Base-by-base conservation (phyloP, 108 stramenopile species). In the Nannochloropsis salina region DNA sequence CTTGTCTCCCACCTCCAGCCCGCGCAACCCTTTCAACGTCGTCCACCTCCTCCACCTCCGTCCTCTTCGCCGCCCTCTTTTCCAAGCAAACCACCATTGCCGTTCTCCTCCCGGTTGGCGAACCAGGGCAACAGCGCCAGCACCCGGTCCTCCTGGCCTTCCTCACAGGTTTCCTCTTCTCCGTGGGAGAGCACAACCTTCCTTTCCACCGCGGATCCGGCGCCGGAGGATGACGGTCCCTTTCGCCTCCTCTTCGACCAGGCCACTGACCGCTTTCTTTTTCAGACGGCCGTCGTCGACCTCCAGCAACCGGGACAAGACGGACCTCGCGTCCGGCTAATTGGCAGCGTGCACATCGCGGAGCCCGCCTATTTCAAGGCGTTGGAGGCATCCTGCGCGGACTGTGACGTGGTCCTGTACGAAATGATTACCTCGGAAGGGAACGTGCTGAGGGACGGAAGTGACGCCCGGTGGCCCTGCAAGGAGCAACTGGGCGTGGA, bases 371-470 rank as follows among this genome's bases (percentile, higher is more conserved):
- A 74, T 74, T 74, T 74, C 61, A 74, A 74, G 61, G 61, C 61
- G 20, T 74, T 74, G 61, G 61, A 74, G n/a, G 61, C 4, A 3
- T 15, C 61, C 61, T 74, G 61, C n/a, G 61, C 61, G 61, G 61
- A 74, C n/a, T 6, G 61, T n/a, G 61, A 74, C 61, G 61, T 74
- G 61, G 61, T 74, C 20, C 61, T 74, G 20, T 74, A 74, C 61
- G 61, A 74, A 74, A 74, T 74, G 61, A 74, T 74, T n/a, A 74
- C 61, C 61, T 74, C 61, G n/a, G n/a, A 6, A 74, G 61, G 61
- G n/a, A 74, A 74, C 6, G 61, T 74, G 4, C 61, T 74, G 6
- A 74, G 20, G n/a, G 61, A 74, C 61, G n/a, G n/a, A 15, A 74
- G 2, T 4, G 61, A 74, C 61, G 61, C 15, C 61, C 61, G 61